Evolutionary conservation across 2,329 filamentous ascomycete species (phyloP), one percentile per base, ranked within the genome.

Genomic region (Myriosclerotinia curreyana): DNA sequence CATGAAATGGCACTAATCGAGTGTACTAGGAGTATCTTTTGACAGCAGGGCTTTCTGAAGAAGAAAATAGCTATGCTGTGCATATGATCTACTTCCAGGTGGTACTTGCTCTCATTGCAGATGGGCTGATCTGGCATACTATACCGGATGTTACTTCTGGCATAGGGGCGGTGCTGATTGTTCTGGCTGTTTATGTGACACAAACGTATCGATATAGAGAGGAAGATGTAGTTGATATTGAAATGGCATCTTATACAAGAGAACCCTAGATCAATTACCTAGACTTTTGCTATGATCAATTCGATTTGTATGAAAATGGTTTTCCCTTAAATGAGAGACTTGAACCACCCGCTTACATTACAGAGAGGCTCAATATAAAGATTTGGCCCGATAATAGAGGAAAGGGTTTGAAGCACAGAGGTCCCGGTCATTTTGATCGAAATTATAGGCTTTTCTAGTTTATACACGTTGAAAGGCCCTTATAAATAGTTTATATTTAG

Each of bases 21-120:
- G 3, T 46, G 20, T 11, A 46, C n/a, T 46, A 46, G 44, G 44
- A 46, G 44, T 46, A 46, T n/a, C 44, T 46, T 46, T 11, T 46
- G 3, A 46, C 44, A 46, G 44, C 44, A 20, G 17, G 50, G 6
- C 50, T 53, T 53, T 53, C 50, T 17, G 28, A 36, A 12, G 50
- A 53, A 53, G 50, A 25, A 36, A n/a, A 53, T n/a, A 12, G 50
- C 28, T 36, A 28, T 36, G 50, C 50, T 8, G 12, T 53, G 17
- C 50, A 53, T 20, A 53, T 53, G 50, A 53, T 53, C 17, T 53
- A 53, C 50, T 53, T 36, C 20, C 50, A 53, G 28, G 50, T 53
- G 8, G 28, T 53, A 20, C 15, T 53, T 36, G 50, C 50, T 4
- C 50, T 53, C 50, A 14, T 53, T 28, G 50, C 34, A 14, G 50